A percentile compares a stretch with the other conserved stretches of the same genome.
Conservation (phyloP, 2,329 filamentous ascomycete species). For the Aquanectria penicillioides region DNA sequence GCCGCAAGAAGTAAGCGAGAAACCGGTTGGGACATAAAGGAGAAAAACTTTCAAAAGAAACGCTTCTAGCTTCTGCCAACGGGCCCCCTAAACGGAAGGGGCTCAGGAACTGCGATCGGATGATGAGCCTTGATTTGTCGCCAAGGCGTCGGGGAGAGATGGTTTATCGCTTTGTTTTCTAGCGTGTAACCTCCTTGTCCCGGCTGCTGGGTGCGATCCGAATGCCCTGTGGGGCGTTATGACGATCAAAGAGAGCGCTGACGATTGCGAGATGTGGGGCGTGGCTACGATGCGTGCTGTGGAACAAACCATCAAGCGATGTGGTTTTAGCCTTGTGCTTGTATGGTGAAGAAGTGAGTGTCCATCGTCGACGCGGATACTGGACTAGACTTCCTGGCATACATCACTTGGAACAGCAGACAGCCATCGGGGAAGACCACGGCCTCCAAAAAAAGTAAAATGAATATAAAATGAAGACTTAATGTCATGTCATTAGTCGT, state of each 20-base stretch:
- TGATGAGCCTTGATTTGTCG: slow-evolving; percentile 58
- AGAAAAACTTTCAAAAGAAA: slow-evolving; percentile 1
- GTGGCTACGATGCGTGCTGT: slow-evolving; percentile 10
- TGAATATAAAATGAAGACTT: not conserved
- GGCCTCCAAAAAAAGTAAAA: not conserved
- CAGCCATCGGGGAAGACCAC: slow-evolving; percentile 8
- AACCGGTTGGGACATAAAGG: not conserved
- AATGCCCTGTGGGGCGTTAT: slow-evolving; percentile 46
- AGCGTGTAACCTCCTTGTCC: slow-evolving; percentile 52
- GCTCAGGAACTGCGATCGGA: slow-evolving; percentile 49
- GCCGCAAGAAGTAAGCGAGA: slow-evolving; percentile 68
- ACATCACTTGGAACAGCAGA: not conserved
- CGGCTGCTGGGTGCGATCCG: slow-evolving; percentile 50
- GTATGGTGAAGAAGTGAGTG: too few species aligned
- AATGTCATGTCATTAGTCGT: slow-evolving; percentile 8
- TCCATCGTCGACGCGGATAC: not conserved
- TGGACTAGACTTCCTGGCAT: not conserved
- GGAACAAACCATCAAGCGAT: slow-evolving; percentile 27
- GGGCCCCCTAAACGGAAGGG: too few species aligned
- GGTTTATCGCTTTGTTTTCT: slow-evolving; percentile 40
- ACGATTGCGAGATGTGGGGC: slow-evolving; percentile 38
- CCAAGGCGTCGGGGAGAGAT: slow-evolving; percentile 27
- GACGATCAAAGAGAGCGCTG: slow-evolving; percentile 68
- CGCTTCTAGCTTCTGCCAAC: not conserved
- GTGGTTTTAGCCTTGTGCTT: too few species aligned